A percentile compares a stretch with the other conserved stretches of the same genome.
Evolutionary conservation across 345 rosid species (phyloP).

Genomic region (Theobroma cacao): DNA sequence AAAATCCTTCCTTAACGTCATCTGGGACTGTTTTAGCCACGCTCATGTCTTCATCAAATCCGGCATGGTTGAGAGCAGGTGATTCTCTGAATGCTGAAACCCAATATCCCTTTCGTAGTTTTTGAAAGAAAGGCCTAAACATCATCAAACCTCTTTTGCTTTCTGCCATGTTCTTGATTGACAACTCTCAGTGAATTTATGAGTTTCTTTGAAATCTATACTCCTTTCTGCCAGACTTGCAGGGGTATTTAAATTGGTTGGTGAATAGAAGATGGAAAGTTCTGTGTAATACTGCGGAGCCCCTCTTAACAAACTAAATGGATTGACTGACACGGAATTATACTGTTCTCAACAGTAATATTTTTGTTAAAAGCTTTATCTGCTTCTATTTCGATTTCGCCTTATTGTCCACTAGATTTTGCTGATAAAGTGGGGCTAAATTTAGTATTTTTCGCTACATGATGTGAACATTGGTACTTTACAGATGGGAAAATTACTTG

Average conservation of each 20-base stretch:
- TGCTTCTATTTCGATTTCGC: too few relatives aligned
- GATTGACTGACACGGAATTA: neutral
- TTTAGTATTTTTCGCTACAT: neutral
- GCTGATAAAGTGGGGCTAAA: neutral
- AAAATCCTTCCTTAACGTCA: conserved; percentile 14
- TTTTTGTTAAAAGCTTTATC: neutral
- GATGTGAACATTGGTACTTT: too few relatives aligned
- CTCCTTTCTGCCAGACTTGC: neutral
- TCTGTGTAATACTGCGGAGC: neutral
- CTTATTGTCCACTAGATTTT: neutral
- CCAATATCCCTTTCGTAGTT: neutral
- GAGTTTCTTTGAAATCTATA: conserved; percentile 1
- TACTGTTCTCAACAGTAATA: neutral
- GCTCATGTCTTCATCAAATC: neutral
- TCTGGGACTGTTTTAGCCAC: neutral
- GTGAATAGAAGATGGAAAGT: neutral
- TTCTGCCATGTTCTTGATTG: neutral
- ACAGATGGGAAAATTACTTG: too few relatives aligned
- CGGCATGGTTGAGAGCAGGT: neutral
- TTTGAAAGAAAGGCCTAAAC: conserved; percentile 1
- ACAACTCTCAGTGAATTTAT: neutral
- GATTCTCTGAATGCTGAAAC: neutral
- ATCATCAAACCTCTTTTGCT: neutral
- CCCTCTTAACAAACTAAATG: neutral
- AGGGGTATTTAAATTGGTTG: neutral